Conservation (phyloP, 2,329 filamentous ascomycete species). For the Penicillium sp. region DNA sequence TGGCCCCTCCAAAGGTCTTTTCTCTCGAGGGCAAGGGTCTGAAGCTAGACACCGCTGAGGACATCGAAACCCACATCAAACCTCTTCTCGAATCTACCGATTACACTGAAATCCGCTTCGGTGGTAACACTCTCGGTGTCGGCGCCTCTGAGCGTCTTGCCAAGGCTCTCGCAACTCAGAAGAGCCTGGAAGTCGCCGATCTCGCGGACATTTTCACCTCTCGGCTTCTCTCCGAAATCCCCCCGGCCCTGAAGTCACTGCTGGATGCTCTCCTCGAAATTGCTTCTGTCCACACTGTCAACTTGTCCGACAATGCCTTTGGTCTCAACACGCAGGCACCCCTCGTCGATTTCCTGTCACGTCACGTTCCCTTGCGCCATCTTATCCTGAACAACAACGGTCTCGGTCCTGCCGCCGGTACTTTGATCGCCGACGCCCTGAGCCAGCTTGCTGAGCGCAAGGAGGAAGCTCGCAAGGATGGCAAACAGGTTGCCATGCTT, state of each 20-base stretch:
- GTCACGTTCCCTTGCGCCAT: constrained; percentile 84
- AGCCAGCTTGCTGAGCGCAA: constrained; percentile 78
- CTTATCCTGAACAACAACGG: constrained; percentile 98
- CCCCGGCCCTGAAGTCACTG: constrained; percentile 76
- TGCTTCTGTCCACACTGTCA: constrained; percentile 80
- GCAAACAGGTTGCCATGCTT: constrained; percentile 70
- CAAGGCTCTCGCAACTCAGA: constrained; percentile 76
- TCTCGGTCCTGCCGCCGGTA: constrained; percentile 83
- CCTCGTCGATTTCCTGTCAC: constrained; percentile 82
- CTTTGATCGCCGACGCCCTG: constrained; percentile 81
- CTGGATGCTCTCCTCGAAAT: constrained; percentile 82
- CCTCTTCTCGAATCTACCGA: constrained; percentile 64
- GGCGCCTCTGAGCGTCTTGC: constrained; percentile 81
- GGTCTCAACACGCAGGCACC: constrained; percentile 91
- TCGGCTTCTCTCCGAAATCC: constrained; percentile 87
- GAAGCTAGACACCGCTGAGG: constrained; percentile 82
- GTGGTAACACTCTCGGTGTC: constrained; percentile 89
- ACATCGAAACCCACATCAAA: constrained; percentile 78
- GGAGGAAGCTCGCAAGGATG: constrained; percentile 55
- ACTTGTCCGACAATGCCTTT: constrained; percentile 97
- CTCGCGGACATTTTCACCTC: constrained; percentile 97
- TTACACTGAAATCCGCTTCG: constrained; percentile 71
- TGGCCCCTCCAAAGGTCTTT: constrained; percentile 59
- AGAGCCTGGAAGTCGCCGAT: constrained; percentile 73
- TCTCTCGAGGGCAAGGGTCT: constrained; percentile 86